Conservation (phyloP, 192 early-diverging fungal genomes). For the Jimgerdemannia lactiflua region DNA sequence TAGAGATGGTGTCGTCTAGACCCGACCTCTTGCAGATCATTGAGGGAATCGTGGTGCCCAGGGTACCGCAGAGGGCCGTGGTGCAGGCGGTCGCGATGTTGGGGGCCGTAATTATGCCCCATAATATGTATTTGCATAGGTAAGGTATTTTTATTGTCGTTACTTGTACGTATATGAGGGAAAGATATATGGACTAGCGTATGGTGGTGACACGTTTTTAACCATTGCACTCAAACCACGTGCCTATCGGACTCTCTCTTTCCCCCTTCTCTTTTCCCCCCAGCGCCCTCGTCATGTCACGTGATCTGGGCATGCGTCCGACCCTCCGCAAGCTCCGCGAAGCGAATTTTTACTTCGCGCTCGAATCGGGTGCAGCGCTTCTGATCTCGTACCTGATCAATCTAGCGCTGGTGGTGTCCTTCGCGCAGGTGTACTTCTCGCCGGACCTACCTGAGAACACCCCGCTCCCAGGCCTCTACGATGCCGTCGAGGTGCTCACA, state of each 20-base stretch:
- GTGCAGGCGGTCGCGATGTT: slow-evolving; percentile 68
- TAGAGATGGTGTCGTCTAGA: slow-evolving; percentile 54
- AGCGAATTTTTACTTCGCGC: slow-evolving; percentile 64
- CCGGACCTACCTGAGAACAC: slow-evolving; percentile 11
- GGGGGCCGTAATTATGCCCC: slow-evolving; percentile 82
- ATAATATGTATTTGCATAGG: slow-evolving; percentile 89
- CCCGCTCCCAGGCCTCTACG: slow-evolving; percentile 54
- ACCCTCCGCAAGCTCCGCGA: slow-evolving; percentile 46
- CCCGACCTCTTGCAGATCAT: slow-evolving; percentile 47
- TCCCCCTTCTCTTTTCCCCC: neutral
- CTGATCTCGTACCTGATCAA: slow-evolving; percentile 66
- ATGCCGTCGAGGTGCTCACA: slow-evolving; percentile 55
- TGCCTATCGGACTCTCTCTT: neutral
- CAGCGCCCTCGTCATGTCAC: slow-evolving; percentile 62
- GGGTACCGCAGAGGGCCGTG: slow-evolving; percentile 49
- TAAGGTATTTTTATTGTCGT: neutral
- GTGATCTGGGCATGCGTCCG: slow-evolving; percentile 22
- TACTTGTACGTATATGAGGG: neutral
- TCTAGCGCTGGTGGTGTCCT: slow-evolving; percentile 64
- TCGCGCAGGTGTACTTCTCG: slow-evolving; percentile 47
- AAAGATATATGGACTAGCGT: too few species aligned
- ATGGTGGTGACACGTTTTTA: too few species aligned
- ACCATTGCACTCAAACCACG: neutral
- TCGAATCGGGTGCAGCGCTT: slow-evolving; percentile 62
- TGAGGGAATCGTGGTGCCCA: slow-evolving; percentile 50